Percentiles rank a stretch among this genome's conserved stretches.
Conservation (phyloP, 257 asterid genomes). For the Salvia rosmarinus region DNA sequence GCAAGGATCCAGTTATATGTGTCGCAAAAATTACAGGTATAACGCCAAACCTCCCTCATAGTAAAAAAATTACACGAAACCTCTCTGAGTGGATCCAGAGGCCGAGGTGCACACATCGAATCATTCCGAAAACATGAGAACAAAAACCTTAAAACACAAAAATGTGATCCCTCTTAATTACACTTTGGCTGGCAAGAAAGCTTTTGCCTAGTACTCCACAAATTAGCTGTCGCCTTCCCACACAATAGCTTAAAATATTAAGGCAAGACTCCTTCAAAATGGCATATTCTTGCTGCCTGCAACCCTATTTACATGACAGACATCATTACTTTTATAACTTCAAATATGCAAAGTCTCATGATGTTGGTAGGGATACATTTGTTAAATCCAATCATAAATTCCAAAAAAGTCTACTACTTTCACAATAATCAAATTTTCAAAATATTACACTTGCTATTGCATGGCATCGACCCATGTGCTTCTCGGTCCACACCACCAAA, state of each 20-base stretch:
- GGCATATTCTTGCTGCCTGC: conserved; percentile 12
- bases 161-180: no score
- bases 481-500: conserved; percentile 7
- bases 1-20: no score
- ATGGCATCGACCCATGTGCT: background rate
- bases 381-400: background rate
- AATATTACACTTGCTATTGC: background rate
- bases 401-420: background rate
- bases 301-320: background rate
- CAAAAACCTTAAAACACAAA: no score
- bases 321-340: background rate
- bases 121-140: no score
- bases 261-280: background rate
- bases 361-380: background rate
- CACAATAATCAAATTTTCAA: background rate
- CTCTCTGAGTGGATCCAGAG: no score
- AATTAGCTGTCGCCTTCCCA: background rate
- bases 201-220: background rate
- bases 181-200: background rate
- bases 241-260: background rate
- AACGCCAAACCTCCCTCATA: no score
- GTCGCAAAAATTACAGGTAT: no score
- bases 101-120: no score
- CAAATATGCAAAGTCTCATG: background rate
- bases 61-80: no score